Percentiles rank a stretch among this genome's conserved stretches.
Conservation (phyloP, 23 red algal genomes). For the Gracilariopsis chorda region DNA sequence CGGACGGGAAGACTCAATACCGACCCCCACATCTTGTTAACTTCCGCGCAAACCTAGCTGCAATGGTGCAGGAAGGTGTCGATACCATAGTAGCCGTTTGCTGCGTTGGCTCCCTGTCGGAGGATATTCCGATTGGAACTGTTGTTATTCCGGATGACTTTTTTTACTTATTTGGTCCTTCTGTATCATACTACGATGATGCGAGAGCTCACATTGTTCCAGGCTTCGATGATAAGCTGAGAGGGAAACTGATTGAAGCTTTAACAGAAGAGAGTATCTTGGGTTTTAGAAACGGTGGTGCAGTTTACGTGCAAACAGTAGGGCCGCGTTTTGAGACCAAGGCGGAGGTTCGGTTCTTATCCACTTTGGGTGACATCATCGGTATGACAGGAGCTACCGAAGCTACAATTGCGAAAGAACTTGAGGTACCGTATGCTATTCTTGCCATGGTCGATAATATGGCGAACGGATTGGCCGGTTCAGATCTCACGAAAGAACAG, state of each 20-base stretch:
- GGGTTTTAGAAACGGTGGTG: neutral
- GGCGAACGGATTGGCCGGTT: conserved; percentile 82
- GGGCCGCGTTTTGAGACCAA: conserved; percentile 98
- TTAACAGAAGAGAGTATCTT: neutral
- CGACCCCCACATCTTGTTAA: conserved; percentile 80
- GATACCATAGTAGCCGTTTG: conserved; percentile 73
- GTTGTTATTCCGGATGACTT: conserved; percentile 92
- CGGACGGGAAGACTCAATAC: conserved; percentile 52
- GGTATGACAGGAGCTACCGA: conserved; percentile 97
- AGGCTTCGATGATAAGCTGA: conserved; percentile 47
- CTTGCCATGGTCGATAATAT: conserved; percentile 96
- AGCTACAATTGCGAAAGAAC: conserved; percentile 78
- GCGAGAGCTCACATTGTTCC: conserved; percentile 84
- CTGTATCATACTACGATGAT: conserved; percentile 80
- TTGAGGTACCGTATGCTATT: conserved; percentile 76
- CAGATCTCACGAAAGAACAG: conserved; percentile 47
- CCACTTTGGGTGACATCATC: conserved; percentile 72
- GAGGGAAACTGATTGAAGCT: conserved; percentile 28
- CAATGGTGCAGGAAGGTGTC: conserved; percentile 50
- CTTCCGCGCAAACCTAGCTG: conserved; percentile 75
- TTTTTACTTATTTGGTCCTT: conserved; percentile 61
- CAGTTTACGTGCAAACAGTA: conserved; percentile 87
- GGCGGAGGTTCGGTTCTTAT: conserved; percentile 83
- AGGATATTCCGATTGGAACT: conserved; percentile 52
- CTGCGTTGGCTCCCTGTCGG: conserved; percentile 84